Conservation (phyloP, 306 rosid species). For the Nissolia schottii region DNA sequence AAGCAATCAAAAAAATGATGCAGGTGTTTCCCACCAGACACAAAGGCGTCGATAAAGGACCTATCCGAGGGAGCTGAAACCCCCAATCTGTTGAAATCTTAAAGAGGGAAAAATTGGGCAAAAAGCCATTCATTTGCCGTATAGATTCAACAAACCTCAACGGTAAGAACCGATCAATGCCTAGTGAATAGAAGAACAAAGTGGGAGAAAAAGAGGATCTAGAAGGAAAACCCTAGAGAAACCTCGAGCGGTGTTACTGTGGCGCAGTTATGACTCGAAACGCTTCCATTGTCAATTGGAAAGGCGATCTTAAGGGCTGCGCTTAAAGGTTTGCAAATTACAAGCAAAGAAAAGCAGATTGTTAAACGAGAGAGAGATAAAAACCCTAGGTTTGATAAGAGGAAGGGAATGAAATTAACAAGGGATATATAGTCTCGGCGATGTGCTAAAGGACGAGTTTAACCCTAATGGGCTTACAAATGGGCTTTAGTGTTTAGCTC, state of each 20-base stretch:
- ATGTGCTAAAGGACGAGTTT: not conserved
- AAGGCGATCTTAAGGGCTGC: slow-evolving; percentile 89
- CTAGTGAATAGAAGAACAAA: not conserved
- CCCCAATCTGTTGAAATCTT: slow-evolving; percentile 22
- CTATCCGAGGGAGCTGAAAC: slow-evolving; percentile 18
- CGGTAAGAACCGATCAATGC: slow-evolving; percentile 14
- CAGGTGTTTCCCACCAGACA: slow-evolving; percentile 44
- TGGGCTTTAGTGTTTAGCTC: not conserved
- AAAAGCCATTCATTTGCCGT: not conserved
- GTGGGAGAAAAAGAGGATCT: slow-evolving; percentile 36
- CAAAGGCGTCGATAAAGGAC: slow-evolving; percentile 28
- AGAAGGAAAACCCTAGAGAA: slow-evolving; percentile 65
- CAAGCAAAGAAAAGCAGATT: not conserved
- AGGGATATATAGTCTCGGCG: not conserved
- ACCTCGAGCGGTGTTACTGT: slow-evolving; percentile 27
- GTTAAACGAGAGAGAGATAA: not conserved
- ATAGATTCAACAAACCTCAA: slow-evolving; percentile 3
- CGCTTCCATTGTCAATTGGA: slow-evolving; percentile 55
- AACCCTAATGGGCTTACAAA: not conserved
- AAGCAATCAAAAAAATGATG: not conserved
- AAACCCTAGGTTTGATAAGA: not conserved
- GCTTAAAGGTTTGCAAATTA: slow-evolving; percentile 11
- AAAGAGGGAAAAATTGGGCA: not conserved
- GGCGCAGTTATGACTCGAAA: slow-evolving; percentile 72
- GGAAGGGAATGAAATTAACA: too few species aligned